These are phyloP conservation scores for Aegilops sharonensis DNA, from an alignment of 176 grass and related monocot species.

Conservation along the genomic window DNA sequence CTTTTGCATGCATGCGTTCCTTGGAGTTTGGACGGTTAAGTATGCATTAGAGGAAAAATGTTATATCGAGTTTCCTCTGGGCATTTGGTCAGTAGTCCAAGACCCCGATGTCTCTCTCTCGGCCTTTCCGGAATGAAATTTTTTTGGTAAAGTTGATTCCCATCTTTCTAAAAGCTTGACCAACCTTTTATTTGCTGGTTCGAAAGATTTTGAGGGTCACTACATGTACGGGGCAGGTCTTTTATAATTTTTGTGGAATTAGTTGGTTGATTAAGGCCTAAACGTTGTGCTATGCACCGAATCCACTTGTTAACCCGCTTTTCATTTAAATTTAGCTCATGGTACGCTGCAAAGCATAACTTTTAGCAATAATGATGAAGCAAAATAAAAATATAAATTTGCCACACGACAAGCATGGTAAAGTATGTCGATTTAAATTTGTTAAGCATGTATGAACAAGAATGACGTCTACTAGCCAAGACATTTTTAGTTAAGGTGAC, in stretches of 20 bases:
- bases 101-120: background rate
- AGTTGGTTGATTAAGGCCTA: background rate
- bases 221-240: background rate
- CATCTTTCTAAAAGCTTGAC: conserved; percentile 37
- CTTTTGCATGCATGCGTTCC: conserved; percentile 23
- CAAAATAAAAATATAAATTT: background rate
- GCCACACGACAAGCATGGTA: background rate
- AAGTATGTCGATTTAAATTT: background rate
- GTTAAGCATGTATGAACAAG: background rate
- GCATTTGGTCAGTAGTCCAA: background rate
- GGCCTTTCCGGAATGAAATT: background rate
- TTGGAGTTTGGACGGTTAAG: background rate
- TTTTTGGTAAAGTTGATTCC: conserved; percentile 32
- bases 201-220: background rate
- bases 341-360: background rate
- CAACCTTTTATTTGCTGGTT: background rate
- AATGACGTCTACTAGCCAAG: background rate
- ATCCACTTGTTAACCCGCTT: background rate
- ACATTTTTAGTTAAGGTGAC: background rate
- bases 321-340: background rate
- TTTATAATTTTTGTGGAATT: background rate
- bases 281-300: background rate
- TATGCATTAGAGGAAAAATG: background rate
- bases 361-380: background rate
- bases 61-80: background rate